phyloP scores from a whole-genome alignment of 495 filamentous ascomycete species.

The Penicillium flavigenum region DNA sequence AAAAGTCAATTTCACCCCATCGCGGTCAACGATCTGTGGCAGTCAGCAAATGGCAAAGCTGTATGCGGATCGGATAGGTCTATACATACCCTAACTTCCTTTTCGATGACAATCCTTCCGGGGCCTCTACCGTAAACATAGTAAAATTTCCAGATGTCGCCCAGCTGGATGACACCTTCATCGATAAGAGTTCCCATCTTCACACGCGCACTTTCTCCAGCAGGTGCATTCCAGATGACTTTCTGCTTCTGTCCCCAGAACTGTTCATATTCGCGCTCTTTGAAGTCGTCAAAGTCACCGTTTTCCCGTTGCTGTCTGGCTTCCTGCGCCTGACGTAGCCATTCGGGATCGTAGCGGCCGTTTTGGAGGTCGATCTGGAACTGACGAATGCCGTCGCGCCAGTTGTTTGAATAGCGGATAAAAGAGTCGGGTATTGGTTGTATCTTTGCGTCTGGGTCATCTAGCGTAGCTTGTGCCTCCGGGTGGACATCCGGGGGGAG shows the following conservation, averaged over 20 bases:
- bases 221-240: constrained; percentile 30
- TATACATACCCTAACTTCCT: constrained; percentile 47
- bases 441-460: constrained; percentile 36
- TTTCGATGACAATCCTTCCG: constrained; percentile 43
- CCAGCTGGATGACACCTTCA: constrained; percentile 46
- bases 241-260: constrained; percentile 70
- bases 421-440: constrained; percentile 45
- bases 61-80: background rate
- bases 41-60: constrained; percentile 12
- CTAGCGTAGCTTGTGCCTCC: constrained; percentile 32
- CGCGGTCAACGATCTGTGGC: constrained; percentile 39
- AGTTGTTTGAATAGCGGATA: constrained; percentile 51
- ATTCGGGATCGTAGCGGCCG: constrained; percentile 64
- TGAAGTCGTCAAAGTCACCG: constrained; percentile 70
- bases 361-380: constrained; percentile 60
- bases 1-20: constrained; percentile 38
- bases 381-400: constrained; percentile 49
- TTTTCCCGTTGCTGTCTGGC: constrained; percentile 61
- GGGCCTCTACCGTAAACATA: constrained; percentile 33
- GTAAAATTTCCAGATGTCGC: constrained; percentile 52
- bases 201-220: constrained; percentile 51
- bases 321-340: constrained; percentile 62
- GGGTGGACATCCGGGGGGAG: constrained; percentile 54
- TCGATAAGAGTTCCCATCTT: constrained; percentile 48
- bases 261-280: constrained; percentile 62